These are phyloP conservation scores for Cercospora nicotianae DNA, from an alignment of 2,329 filamentous ascomycete genomes.

Conservation along the genomic window DNA sequence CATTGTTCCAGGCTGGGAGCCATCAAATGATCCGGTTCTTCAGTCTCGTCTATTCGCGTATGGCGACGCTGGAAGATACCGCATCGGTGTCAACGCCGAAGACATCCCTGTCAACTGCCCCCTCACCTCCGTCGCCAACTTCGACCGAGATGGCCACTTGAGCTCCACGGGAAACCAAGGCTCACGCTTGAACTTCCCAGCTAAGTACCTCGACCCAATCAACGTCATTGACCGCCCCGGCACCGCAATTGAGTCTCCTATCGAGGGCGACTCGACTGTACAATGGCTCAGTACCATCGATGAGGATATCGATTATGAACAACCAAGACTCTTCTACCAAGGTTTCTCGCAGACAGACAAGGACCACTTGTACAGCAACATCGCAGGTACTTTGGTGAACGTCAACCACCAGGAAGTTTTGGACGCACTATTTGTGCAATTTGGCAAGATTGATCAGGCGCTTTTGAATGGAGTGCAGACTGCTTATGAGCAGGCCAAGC, in stretches of 20 bases:
- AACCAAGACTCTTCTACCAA: slow-evolving; percentile 34
- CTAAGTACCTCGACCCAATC: slow-evolving; percentile 32
- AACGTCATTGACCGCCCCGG: slow-evolving; percentile 30
- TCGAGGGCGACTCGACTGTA: slow-evolving; percentile 24
- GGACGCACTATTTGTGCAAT: slow-evolving; percentile 29
- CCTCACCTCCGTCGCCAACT: slow-evolving; percentile 39
- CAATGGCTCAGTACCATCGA: slow-evolving; percentile 31
- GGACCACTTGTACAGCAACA: slow-evolving; percentile 33
- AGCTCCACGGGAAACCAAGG: slow-evolving; percentile 30
- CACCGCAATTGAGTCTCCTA: slow-evolving; percentile 28
- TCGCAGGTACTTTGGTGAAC: slow-evolving; percentile 34
- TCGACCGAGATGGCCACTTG: slow-evolving; percentile 37
- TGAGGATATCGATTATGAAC: slow-evolving; percentile 34
- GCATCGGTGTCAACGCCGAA: slow-evolving; percentile 55
- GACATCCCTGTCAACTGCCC: slow-evolving; percentile 53
- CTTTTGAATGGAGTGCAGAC: slow-evolving; percentile 22
- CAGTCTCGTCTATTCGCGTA: slow-evolving; percentile 55
- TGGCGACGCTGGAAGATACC: slow-evolving; percentile 50
- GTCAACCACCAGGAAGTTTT: slow-evolving; percentile 32
- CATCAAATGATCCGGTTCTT: slow-evolving; percentile 50
- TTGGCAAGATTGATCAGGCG: slow-evolving; percentile 23
- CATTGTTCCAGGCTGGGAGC: slow-evolving; percentile 55
- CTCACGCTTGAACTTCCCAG: slow-evolving; percentile 32
- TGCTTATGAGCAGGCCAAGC: slow-evolving; percentile 19
- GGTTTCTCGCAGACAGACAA: slow-evolving; percentile 30